Conservation (phyloP, 2,329 filamentous ascomycete genomes). For the Xylaria sp. region DNA sequence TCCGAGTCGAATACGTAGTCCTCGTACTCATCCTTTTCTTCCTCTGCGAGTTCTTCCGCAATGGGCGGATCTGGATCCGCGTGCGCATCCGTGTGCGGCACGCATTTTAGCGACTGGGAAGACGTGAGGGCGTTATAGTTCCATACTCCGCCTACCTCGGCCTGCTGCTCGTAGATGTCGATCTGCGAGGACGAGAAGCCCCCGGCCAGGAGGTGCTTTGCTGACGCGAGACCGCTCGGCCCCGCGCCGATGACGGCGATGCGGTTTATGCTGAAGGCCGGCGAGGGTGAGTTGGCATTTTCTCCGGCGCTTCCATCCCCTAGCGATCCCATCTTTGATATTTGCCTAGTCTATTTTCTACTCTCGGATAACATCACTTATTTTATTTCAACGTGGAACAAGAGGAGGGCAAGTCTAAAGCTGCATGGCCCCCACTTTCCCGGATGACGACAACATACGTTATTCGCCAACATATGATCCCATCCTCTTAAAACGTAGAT, state of each 20-base stretch:
- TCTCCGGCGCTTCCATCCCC: slow-evolving; percentile 14
- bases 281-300: neutral
- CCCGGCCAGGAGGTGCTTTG: slow-evolving; percentile 82
- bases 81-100: slow-evolving; percentile 77
- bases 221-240: slow-evolving; percentile 79
- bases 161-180: slow-evolving; percentile 83
- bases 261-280: slow-evolving; percentile 62
- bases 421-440: neutral
- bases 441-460: slow-evolving; percentile 7
- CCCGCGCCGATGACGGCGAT: slow-evolving; percentile 87
- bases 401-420: neutral
- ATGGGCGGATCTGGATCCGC: slow-evolving; percentile 71
- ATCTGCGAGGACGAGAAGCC: slow-evolving; percentile 70
- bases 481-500: neutral
- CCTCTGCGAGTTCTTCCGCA: slow-evolving; percentile 44
- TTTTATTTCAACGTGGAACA: neutral
- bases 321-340: slow-evolving; percentile 39
- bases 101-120: slow-evolving; percentile 55
- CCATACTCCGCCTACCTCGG: slow-evolving; percentile 84
- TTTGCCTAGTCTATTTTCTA: neutral
- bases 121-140: slow-evolving; percentile 68
- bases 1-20: slow-evolving; percentile 37
- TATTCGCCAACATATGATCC: slow-evolving; percentile 4
- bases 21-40: slow-evolving; percentile 30
- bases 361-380: neutral